phyloP scores from a whole-genome alignment of 2,329 filamentous ascomycete species.

The Botryotinia globosa region DNA sequence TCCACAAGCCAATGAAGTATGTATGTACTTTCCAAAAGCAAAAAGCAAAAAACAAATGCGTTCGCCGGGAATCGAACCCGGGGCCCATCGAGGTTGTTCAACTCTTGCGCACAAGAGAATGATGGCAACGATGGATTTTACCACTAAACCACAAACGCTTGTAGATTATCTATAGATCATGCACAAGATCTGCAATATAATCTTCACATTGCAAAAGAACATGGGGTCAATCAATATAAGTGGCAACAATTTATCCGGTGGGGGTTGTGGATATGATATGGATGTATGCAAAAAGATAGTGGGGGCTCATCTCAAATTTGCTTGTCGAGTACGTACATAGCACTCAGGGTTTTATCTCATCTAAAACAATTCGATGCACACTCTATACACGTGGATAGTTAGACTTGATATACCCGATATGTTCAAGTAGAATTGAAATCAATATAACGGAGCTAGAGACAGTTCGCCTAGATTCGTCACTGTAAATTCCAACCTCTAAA shows the following conservation, averaged over 20 bases:
- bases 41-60: not conserved
- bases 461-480: not conserved
- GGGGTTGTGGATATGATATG: not conserved
- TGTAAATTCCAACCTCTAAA: not conserved
- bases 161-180: too few species aligned
- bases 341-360: not conserved
- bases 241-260: not conserved
- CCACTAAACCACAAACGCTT: slow-evolving; percentile 26
- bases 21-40: too few species aligned
- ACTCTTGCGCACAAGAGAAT: fast-evolving
- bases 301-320: not conserved
- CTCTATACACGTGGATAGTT: not conserved
- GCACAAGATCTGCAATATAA: too few species aligned
- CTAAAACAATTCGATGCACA: not conserved
- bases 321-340: not conserved
- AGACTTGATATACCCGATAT: not conserved
- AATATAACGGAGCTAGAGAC: not conserved
- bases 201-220: fast-evolving
- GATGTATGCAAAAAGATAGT: not conserved
- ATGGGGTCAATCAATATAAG: not conserved
- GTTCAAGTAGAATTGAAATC: not conserved
- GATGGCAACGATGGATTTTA: slow-evolving; percentile 26
- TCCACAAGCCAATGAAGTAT: fast-evolving
- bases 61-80: not conserved
- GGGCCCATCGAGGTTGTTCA: not conserved